Conservation (phyloP, 257 asterid species). For the Solanum chmielewskii region DNA sequence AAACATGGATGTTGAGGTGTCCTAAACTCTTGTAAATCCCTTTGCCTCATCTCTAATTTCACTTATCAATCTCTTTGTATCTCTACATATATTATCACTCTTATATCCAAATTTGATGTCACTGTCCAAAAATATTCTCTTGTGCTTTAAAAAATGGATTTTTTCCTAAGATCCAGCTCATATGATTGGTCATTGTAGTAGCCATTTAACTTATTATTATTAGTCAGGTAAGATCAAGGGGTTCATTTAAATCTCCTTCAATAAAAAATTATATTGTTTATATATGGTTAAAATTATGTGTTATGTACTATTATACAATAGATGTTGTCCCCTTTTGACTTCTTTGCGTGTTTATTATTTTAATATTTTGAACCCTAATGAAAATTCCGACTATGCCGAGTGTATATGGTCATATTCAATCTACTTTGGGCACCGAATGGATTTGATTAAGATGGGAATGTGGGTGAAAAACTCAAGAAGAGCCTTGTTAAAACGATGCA, state of each 20-base stretch:
- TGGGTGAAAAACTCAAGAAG: background rate
- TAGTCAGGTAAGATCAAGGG: background rate
- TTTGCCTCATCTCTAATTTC: constrained; percentile 20
- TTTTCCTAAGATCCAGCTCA: background rate
- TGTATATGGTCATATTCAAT: background rate
- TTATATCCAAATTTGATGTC: background rate
- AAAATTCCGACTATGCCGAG: background rate
- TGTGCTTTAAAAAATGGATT: background rate
- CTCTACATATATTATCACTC: background rate
- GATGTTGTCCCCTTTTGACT: background rate
- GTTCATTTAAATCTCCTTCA: background rate
- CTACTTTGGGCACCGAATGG: background rate
- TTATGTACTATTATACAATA: background rate
- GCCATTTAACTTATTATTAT: background rate
- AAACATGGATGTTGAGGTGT: constrained; percentile 63
- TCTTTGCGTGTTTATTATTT: background rate
- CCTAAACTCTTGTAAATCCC: constrained; percentile 34
- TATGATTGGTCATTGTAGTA: background rate
- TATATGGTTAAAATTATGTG: rapidly evolving
- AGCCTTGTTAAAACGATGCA: background rate
- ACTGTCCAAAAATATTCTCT: background rate
- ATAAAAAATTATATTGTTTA: rapidly evolving
- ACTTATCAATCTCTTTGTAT: background rate
- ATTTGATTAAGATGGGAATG: background rate
- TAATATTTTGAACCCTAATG: background rate